Percentiles rank a stretch among this genome's conserved stretches.
Conservation (phyloP, 331 rosid genomes). For the Pyrus hybrid region DNA sequence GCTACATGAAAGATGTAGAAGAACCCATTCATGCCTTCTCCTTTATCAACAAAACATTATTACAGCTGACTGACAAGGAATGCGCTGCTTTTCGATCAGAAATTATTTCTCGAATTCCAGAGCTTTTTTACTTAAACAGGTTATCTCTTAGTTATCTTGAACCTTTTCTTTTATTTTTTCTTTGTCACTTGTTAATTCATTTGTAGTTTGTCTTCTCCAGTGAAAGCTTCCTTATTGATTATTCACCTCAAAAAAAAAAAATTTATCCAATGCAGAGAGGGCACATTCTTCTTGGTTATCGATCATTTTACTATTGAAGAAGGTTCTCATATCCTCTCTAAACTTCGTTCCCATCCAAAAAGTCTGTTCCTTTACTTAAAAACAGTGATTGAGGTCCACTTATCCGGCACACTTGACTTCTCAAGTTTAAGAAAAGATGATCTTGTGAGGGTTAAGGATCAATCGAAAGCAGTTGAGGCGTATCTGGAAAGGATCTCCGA, state of each 20-base stretch:
- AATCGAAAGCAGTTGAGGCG: conserved; percentile 43
- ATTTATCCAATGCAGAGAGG: conserved; percentile 51
- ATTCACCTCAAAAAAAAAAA: background rate
- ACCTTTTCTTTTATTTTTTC: background rate
- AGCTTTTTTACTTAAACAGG: conserved; percentile 76
- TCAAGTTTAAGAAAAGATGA: conserved; percentile 47
- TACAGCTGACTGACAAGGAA: conserved; percentile 42
- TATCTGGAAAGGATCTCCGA: conserved; percentile 68
- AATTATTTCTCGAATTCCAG: conserved; percentile 63
- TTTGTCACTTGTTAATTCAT: background rate
- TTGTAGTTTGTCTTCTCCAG: background rate
- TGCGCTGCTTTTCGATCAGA: conserved; percentile 48
- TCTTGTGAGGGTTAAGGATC: conserved; percentile 36
- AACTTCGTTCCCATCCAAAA: conserved; percentile 66
- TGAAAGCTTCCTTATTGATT: background rate
- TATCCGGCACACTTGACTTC: conserved; percentile 70
- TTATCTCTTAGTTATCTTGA: conserved; percentile 22
- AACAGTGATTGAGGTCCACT: conserved; percentile 82
- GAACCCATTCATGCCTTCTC: conserved; percentile 89
- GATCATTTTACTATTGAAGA: conserved; percentile 56
- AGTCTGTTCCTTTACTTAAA: conserved; percentile 86
- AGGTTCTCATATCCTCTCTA: conserved; percentile 49
- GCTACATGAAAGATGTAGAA: conserved; percentile 74
- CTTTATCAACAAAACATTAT: conserved; percentile 60
- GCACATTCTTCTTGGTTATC: conserved; percentile 60